Base-by-base conservation (phyloP, 1,139 yeast genomes). In the Pneumocystis canis region DNA sequence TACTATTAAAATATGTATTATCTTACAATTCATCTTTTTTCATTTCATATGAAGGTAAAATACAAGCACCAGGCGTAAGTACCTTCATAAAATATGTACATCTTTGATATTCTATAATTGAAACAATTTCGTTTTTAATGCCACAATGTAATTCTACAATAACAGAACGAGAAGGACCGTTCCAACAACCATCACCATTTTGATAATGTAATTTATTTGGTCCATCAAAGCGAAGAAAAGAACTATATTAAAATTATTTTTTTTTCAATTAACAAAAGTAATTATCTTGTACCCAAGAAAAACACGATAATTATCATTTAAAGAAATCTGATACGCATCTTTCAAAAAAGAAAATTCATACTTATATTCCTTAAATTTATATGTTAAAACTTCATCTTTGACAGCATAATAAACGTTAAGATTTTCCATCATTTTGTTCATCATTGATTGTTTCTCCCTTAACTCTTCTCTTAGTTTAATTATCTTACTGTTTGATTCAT, bases 101-200 rank as follows among this genome's bases (percentile, higher is more conserved):
- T 71, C 86, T 87, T 68, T 90, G 95, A 1, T 95, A 92, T 74
- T 94, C 99, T 59, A 84, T 78, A 4, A 90, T 95, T 2, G 83
- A 74, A 35, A 83, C 63, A 37, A 94, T 75, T 65, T 79, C 77
- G 58, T 80, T 76, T 1, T 76, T 75, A 3, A 76, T 72, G 0
- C 95, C 95, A 74, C 99, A 94, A 28, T 77, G 76, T 65, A 92
- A 72, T 33, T 78, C 78, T 2, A 88, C 84, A 11, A 74, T 75
- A 0, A 89, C 90, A 41, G 85, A 80, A 71, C 99, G 81, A 35
- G 77, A 73, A 2, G 97, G 97, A 0, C 98, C 98, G 72, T 89
- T 88, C 97, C 98, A 92, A 73, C 99, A 94, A 70, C 80, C 80
- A 61, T 84, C 84, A n/a, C 99, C 99, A 40, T 78, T 73, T 5